Evolutionary conservation across 257 asterid genomes (phyloP).

Genomic region (Solanum acaule): DNA sequence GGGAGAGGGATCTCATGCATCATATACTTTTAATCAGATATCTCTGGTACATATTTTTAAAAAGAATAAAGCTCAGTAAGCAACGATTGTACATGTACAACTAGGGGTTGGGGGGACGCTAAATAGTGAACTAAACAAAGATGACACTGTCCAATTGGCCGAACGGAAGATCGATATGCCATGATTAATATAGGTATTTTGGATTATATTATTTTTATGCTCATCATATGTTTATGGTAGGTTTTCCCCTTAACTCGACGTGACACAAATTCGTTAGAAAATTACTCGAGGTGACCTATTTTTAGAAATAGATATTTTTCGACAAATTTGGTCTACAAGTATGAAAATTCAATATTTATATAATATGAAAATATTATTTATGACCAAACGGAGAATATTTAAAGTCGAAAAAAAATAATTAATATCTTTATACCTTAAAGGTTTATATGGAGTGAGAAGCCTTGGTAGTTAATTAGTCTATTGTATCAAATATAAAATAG

Average conservation of each 20-base stretch:
- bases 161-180: background rate
- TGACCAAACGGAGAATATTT: background rate
- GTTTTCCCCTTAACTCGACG: background rate
- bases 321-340: too few relatives aligned
- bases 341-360: background rate
- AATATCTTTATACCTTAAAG: background rate
- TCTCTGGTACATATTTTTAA: background rate
- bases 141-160: background rate
- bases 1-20: background rate
- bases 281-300: background rate
- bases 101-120: background rate
- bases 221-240: background rate
- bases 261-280: background rate
- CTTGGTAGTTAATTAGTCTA: background rate
- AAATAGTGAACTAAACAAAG: background rate
- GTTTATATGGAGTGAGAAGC: background rate
- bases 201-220: background rate
- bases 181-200: background rate
- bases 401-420: background rate
- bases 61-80: background rate
- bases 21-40: background rate
- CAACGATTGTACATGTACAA: background rate
- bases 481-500: background rate
- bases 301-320: too few relatives aligned
- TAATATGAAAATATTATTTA: background rate